phyloP scores from a whole-genome alignment of 257 asterid genomes.

The Salvia hispanica region DNA sequence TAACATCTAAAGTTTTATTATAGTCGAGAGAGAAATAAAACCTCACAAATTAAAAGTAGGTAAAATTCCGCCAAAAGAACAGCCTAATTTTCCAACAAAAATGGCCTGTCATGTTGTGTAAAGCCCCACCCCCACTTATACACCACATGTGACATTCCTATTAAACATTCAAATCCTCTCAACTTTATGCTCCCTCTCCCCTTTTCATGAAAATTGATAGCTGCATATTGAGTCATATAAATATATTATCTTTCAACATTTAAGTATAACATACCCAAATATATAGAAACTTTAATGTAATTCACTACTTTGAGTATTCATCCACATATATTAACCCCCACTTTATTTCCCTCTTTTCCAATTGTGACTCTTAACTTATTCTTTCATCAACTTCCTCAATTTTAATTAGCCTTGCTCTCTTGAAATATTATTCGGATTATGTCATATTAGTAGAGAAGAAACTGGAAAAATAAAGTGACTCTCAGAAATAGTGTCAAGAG shows the following conservation, averaged over 20 bases:
- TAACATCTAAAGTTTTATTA: too few relatives aligned
- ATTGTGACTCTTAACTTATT: too few relatives aligned
- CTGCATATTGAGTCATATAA: too few relatives aligned
- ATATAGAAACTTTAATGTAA: too few relatives aligned
- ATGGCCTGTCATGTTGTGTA: constrained; percentile 32
- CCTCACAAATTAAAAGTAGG: constrained; percentile 31
- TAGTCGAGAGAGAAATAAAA: neutral
- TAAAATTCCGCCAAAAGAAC: constrained; percentile 39
- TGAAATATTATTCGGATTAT: too few relatives aligned
- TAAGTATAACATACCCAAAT: too few relatives aligned
- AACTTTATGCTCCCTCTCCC: neutral
- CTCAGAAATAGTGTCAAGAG: neutral
- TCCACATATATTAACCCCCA: too few relatives aligned
- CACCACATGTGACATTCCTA: constrained; percentile 44
- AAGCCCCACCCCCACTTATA: constrained; percentile 41
- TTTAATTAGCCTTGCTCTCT: neutral
- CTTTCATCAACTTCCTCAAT: too few relatives aligned
- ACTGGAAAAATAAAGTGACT: neutral
- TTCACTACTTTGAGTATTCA: too few relatives aligned
- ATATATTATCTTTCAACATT: too few relatives aligned
- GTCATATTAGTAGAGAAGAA: neutral
- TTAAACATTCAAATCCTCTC: constrained; percentile 23
- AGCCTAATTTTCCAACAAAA: constrained; percentile 36
- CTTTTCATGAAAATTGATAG: too few relatives aligned
- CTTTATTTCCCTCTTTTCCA: too few relatives aligned